These are phyloP conservation scores for Fomes fomentarius DNA, from an alignment of 1,284 basidiomycete genomes.

Conservation along the genomic window DNA sequence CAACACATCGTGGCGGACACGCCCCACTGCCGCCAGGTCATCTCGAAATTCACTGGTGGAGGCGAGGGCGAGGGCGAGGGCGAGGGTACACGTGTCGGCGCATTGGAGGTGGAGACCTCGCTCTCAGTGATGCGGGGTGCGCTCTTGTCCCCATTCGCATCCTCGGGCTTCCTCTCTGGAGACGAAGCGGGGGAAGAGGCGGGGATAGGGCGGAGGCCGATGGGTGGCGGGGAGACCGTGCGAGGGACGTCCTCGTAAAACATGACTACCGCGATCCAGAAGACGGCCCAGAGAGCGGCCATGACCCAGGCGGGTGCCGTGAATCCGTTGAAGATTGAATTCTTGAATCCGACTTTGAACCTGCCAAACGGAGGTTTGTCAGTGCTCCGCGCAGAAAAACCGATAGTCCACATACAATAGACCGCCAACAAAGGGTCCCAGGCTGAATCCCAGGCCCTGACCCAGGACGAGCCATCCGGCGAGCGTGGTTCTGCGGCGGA, in stretches of 20 bases:
- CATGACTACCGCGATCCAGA: constrained; percentile 47
- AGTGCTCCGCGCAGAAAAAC: too few species aligned
- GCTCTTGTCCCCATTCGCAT: neutral
- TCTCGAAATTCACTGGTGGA: neutral
- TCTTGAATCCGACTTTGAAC: constrained; percentile 34
- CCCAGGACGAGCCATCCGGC: constrained; percentile 67
- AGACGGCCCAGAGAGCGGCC: constrained; percentile 54
- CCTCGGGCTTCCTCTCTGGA: neutral
- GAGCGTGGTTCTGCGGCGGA: constrained; percentile 64
- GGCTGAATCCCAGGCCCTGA: constrained; percentile 64
- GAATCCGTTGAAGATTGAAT: constrained; percentile 58
- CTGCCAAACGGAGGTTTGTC: constrained; percentile 12
- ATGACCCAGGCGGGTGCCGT: constrained; percentile 73
- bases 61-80: neutral
- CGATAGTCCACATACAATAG: constrained; percentile 41
- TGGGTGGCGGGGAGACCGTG: neutral
- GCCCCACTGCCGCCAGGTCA: constrained; percentile 41
- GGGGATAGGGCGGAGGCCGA: constrained; percentile 14
- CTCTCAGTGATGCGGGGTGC: constrained; percentile 4
- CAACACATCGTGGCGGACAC: constrained; percentile 71
- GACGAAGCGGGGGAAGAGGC: neutral
- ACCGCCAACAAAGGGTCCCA: constrained; percentile 70
- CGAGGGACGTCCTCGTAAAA: constrained; percentile 57
- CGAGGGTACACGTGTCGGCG: neutral
- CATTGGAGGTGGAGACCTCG: constrained; percentile 6